Base-by-base conservation (phyloP, 1,284 basidiomycete species). In the Ceratobasidium sp. region DNA sequence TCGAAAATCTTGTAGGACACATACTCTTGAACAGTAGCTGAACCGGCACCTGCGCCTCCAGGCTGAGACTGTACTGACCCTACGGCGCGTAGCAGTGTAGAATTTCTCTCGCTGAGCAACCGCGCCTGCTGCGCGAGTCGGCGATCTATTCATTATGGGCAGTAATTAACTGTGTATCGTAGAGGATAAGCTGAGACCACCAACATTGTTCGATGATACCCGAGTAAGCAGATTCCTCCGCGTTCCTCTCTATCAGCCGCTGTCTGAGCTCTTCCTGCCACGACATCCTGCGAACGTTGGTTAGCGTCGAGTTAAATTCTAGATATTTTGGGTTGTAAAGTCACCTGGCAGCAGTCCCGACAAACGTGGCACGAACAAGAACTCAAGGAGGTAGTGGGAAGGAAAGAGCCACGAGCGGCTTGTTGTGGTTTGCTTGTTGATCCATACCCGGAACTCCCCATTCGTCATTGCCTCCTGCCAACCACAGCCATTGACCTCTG, bases 141-240 rank as follows among this genome's bases (percentile, higher is more conserved):
- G 81, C 93, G 92, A 87, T 97, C 95, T 97, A 86, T 81, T n/a
- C 18, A 48, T 33, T 59, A 41, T 5, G 1, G 41, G 59, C 52
- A 18, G 14, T 52, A 48, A 27, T 50, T 66, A 64, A 30, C n/a
- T 50, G 4, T n/a, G 44, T 44, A 46, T 64, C 38, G 75, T 55
- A 50, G 62, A 68, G 41, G 20, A 64, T 46, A 59, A 60, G 67
- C 20, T n/a, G 52, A 59, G 64, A 66, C 54, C 27, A 86, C 91
- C 77, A 84, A 96, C 95, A 96, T 87, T 96, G 94, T 83, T 96
- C 94, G 80, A 96, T 96, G 80, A 96, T 89, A 79, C 93, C 88
- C 27, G 93, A 89, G 84, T 91, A 94, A n/a, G 92, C 89, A 77
- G 89, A 91, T 85, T 93, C 92, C 82, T 87, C 91, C 82, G 88